Evolutionary conservation across 2,329 filamentous ascomycete species (phyloP).

Genomic region (Cladophialophora yegresii): DNA sequence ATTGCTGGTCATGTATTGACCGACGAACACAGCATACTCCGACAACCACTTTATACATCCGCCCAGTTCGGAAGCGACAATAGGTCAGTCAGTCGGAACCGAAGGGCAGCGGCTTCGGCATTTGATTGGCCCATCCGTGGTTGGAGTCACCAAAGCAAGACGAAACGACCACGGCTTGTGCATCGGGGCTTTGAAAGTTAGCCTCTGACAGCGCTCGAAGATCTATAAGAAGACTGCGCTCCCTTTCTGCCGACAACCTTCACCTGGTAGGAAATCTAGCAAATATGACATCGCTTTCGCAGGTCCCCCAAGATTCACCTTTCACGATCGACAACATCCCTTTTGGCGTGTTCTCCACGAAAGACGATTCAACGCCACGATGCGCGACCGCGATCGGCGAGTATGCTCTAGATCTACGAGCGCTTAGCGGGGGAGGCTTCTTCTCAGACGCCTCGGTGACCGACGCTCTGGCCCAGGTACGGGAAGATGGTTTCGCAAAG

Average conservation of each 20-base stretch:
- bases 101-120: too few relatives aligned
- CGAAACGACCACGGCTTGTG: too few relatives aligned
- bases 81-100: too few relatives aligned
- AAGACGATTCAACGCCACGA: constrained; percentile 43
- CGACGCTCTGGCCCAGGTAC: constrained; percentile 38
- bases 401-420: constrained; percentile 55
- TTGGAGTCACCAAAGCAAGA: too few relatives aligned
- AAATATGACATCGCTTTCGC: background rate
- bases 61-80: too few relatives aligned
- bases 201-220: too few relatives aligned
- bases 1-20: background rate
- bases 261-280: too few relatives aligned
- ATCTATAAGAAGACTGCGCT: background rate
- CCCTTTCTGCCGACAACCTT: background rate
- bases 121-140: too few relatives aligned
- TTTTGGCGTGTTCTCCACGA: constrained; percentile 55
- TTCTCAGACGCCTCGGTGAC: constrained; percentile 37
- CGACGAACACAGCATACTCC: too few relatives aligned
- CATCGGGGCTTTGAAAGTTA: too few relatives aligned
- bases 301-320: constrained; percentile 14
- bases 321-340: constrained; percentile 59
- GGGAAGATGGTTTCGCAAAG: background rate
- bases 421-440: constrained; percentile 42
- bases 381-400: constrained; percentile 56
- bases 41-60: too few relatives aligned